Evolutionary conservation across 2,329 filamentous ascomycete genomes (phyloP), one percentile per base, ranked within the genome.

Genomic region (Chalaropsis thielavioides): DNA sequence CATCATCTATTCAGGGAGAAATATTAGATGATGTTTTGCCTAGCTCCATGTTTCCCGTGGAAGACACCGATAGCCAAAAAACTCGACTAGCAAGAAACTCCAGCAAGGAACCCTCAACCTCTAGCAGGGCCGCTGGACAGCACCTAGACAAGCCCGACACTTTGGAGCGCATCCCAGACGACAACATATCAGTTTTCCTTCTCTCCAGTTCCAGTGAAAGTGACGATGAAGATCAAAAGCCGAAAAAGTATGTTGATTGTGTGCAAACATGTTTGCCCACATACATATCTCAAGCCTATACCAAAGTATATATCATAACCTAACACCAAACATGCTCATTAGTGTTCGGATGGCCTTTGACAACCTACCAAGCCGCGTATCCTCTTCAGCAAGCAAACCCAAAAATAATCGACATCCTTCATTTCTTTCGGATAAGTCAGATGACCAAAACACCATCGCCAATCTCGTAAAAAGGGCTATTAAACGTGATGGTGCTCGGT

Each of bases 41-140:
- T n/a, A 67, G 66, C 15, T 67, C 66, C 22, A 43, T 67, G 41
- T 51, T 64, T 11, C 49, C 27, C 2, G 46, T 22, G 4, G 66
- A 67, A 24, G 66, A 64, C 11, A 62, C 63, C 8, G 66, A 67
- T 24, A 67, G 66, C 31, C 66, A 67, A 35, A 63, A 49, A 40
- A 67, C 66, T 7, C 17, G 66, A 38, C 44, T 24, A 19, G 59
- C 44, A 4, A 31, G 54, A 35, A 31, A 62, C 17, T 43, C 54
- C 19, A 66, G 64, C 54, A 19, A 62, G 27, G 24, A n/a, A 6
- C 7, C n/a, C 13, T n/a, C 15, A 5, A 31, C 19, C 7, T 35
- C 19, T 27, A 62, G 8, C 1, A 5, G 10, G 22, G 11, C 0
- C 22, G 11, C 10, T 17, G 31, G 8, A 38, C 11, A 19, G 4